These are phyloP conservation scores for Nevesoporus exiguus DNA, from an alignment of 768 basidiomycete species.

Conservation along the genomic window DNA sequence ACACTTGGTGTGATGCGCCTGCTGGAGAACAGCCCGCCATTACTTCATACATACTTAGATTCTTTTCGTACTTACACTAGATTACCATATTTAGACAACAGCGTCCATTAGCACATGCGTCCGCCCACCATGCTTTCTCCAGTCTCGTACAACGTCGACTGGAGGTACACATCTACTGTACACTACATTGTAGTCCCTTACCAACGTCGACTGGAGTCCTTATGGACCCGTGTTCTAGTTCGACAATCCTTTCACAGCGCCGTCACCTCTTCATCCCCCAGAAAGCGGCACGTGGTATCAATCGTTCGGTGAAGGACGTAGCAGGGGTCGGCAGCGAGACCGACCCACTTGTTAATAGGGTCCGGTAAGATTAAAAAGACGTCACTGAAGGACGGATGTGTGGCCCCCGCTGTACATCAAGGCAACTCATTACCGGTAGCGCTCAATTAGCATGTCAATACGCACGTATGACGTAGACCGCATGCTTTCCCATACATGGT, in stretches of 20 bases:
- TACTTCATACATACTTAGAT: too few species aligned
- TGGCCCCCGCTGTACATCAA: conserved; percentile 25
- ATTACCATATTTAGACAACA: too few species aligned
- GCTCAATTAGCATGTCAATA: not conserved
- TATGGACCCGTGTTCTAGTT: too few species aligned
- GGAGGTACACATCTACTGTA: too few species aligned
- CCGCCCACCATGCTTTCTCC: too few species aligned
- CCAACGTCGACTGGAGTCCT: too few species aligned
- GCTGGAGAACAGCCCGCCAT: too few species aligned
- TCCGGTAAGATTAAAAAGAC: conserved; percentile 34
- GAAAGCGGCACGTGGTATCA: conserved; percentile 20
- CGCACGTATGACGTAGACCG: conserved; percentile 15
- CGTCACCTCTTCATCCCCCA: conserved; percentile 9
- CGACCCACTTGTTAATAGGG: conserved; percentile 23
- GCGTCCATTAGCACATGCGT: too few species aligned
- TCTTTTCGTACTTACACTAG: too few species aligned
- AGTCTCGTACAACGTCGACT: too few species aligned
- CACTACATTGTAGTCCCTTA: too few species aligned
- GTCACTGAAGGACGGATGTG: conserved; percentile 35
- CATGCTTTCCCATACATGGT: conserved; percentile 7
- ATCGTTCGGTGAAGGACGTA: conserved; percentile 19
- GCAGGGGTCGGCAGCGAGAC: conserved; percentile 19
- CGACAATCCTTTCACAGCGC: too few species aligned
- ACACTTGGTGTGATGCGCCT: not conserved
- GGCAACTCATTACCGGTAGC: not conserved